Evolutionary conservation across 345 rosid genomes (phyloP), one percentile per base, ranked within the genome.

Genomic region (Eucalyptus viminalis): DNA sequence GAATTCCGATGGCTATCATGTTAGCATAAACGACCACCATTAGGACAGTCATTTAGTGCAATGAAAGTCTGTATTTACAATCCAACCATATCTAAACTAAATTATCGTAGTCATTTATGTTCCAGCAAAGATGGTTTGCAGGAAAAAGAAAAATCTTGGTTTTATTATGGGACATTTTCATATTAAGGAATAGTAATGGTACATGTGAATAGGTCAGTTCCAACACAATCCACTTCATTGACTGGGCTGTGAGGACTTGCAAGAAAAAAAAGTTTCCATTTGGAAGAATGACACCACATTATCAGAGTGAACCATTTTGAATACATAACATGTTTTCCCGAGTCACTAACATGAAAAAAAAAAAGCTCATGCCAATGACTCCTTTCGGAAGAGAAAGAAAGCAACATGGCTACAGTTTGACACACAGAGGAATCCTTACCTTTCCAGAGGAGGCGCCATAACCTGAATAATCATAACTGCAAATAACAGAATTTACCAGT

Each of bases 401-500:
- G 86, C n/a, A 54, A 29, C 29, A 60, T 51, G 29, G 88, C 60
- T 60, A 34, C 65, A 51, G 40, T 51, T 86, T 22, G 65, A 53
- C 14, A 50, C 53, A 22, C 45, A 87, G 83, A 89, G 50, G 50
- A 72, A 49, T 80, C 43, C 76, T 90, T 94, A 97, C 99, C 99
- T 98, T 98, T 50, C 99, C 99, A 56, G 99, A 93, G 87, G 99
- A 98, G 88, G 94, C 99, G 91, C 99, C 99, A 91, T 98, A 98
- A 88, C 99, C 99, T n/a, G 99, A 97, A 95, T 98, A 98, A 90
- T 98, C 99, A 91, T 98, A 98, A 93, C 99, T 98, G 97, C 89
- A 89, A 88, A 86, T 31, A 49, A 29, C 72, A 90, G 50, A 88
- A 76, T 21, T 76, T 40, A 6, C 47, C 85, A 37, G 85, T 76